These are phyloP conservation scores for Arthrobotrys pseudoclavata DNA, from an alignment of 2,329 filamentous ascomycete genomes.

Conservation along the genomic window DNA sequence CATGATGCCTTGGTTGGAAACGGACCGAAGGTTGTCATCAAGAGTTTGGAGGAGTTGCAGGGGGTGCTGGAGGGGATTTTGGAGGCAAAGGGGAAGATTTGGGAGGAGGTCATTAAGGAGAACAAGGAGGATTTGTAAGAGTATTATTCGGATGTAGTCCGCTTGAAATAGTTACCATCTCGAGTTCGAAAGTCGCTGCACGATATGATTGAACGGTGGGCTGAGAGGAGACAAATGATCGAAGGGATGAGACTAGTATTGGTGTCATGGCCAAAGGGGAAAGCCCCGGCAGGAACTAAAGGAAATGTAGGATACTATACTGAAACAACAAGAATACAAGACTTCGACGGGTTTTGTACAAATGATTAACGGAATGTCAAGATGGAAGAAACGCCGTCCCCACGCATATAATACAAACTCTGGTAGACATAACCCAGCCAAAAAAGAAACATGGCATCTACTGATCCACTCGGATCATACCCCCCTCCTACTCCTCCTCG, in stretches of 20 bases:
- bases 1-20: constrained; percentile 71
- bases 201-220: too few species aligned
- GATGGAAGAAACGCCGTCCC: constrained; percentile 58
- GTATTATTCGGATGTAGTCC: background rate
- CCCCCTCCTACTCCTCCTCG: background rate
- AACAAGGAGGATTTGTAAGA: background rate
- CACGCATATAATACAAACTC: constrained; percentile 59
- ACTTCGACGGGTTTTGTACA: constrained; percentile 65
- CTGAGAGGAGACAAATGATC: too few species aligned
- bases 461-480: constrained; percentile 13
- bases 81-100: constrained; percentile 41
- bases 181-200: too few species aligned
- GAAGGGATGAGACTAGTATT: constrained; percentile 15
- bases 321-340: constrained; percentile 74
- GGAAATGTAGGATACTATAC: constrained; percentile 17
- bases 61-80: constrained; percentile 47
- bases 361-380: constrained; percentile 38
- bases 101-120: constrained; percentile 26
- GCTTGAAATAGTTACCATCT: background rate
- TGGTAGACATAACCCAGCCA: constrained; percentile 43
- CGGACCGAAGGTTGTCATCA: constrained; percentile 63
- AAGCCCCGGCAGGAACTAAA: constrained; percentile 9
- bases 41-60: constrained; percentile 60
- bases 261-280: constrained; percentile 6
- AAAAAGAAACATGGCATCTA: constrained; percentile 32